Conservation (phyloP, 257 asterid species). For the Gentiana macrophylla region DNA sequence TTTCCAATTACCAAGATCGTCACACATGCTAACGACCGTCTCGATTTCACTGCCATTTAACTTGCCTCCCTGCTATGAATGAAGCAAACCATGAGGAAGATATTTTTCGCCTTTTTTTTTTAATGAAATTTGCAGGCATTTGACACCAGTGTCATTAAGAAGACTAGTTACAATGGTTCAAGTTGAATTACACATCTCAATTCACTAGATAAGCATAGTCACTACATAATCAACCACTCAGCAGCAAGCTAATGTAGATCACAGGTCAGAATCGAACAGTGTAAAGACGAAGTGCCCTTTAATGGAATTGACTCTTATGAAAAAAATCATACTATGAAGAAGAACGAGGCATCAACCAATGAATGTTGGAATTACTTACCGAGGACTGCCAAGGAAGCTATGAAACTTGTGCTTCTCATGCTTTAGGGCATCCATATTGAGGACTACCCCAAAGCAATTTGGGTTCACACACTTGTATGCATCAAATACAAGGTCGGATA, state of each 20-base stretch:
- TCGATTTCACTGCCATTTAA: slow-evolving; percentile 21
- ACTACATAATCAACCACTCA: too few relatives aligned
- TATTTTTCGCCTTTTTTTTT: too few relatives aligned
- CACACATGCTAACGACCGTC: slow-evolving; percentile 34
- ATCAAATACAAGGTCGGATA: slow-evolving; percentile 62
- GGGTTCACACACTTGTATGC: slow-evolving; percentile 55
- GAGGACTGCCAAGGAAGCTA: slow-evolving; percentile 9
- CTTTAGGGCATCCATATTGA: slow-evolving; percentile 33
- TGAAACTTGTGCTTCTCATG: slow-evolving; percentile 47
- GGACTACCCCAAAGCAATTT: slow-evolving; percentile 66
- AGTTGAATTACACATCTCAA: too few relatives aligned
- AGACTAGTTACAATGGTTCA: too few relatives aligned
- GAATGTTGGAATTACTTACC: slow-evolving; percentile 14
- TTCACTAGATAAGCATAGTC: too few relatives aligned
- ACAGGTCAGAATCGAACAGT: too few relatives aligned
- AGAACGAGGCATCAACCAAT: slow-evolving; percentile 37
- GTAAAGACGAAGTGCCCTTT: too few relatives aligned
- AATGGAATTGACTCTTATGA: background rate
- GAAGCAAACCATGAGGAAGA: background rate
- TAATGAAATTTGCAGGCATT: too few relatives aligned
- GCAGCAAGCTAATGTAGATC: too few relatives aligned
- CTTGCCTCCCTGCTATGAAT: slow-evolving; percentile 26
- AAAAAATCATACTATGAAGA: background rate
- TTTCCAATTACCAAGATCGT: slow-evolving; percentile 23
- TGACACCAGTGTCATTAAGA: too few relatives aligned